Percentiles rank a stretch among this genome's conserved stretches.
Conservation (phyloP, 352 stramenopile species). For the Pythium pectinolyticum region DNA sequence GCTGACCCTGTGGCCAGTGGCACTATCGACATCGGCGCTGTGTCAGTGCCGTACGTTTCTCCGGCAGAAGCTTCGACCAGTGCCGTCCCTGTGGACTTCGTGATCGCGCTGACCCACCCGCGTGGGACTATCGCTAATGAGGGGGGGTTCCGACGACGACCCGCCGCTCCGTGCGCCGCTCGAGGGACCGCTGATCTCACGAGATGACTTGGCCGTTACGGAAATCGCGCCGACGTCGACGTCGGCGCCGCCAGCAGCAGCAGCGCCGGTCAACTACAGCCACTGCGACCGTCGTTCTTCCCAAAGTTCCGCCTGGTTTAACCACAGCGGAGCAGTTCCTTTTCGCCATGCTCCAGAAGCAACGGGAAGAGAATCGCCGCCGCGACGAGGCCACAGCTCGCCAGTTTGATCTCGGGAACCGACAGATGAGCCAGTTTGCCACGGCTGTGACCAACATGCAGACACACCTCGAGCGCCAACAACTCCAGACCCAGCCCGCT, state of each 20-base stretch:
- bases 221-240: background rate
- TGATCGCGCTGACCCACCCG: background rate
- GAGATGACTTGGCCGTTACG: background rate
- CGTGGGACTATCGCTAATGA: background rate
- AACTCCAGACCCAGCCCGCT: background rate
- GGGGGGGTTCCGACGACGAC: background rate
- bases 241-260: background rate
- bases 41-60: background rate
- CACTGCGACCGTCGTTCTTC: background rate
- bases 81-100: constrained; percentile 8
- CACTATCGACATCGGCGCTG: background rate
- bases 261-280: background rate
- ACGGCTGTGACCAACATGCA: background rate
- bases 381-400: background rate
- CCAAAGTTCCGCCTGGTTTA: background rate
- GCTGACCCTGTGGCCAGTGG: background rate
- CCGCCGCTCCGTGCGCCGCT: background rate
- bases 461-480: background rate
- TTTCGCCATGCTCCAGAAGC: constrained; percentile 4
- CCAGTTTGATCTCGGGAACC: background rate
- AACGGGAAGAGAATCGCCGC: background rate
- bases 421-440: background rate
- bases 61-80: background rate
- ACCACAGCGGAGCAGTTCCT: background rate
- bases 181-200: background rate